Evolutionary conservation across 805 yeast genomes (phyloP).

Genomic region (Hanseniaspora pseudoguilliermondii): DNA sequence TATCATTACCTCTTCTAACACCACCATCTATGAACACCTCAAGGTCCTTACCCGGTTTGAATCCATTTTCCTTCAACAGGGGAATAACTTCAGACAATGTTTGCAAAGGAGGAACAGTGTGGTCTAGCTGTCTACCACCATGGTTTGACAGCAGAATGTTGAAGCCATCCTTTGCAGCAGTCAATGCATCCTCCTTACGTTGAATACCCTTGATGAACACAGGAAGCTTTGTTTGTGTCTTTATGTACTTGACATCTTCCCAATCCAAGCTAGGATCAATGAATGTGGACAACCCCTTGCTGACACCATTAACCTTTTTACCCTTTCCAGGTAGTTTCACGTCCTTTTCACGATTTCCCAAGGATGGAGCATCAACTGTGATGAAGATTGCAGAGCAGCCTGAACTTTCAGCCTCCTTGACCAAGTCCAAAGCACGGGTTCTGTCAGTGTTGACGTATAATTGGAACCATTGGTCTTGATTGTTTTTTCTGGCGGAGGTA

Average conservation of each 20-base stretch:
- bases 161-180: conserved; percentile 58
- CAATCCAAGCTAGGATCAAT: conserved; percentile 59
- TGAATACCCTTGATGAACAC: conserved; percentile 75
- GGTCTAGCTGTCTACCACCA: conserved; percentile 83
- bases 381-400: conserved; percentile 75
- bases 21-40: conserved; percentile 60
- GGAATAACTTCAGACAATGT: conserved; percentile 60
- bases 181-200: conserved; percentile 61
- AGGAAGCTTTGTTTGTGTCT: conserved; percentile 47
- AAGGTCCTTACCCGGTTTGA: conserved; percentile 35
- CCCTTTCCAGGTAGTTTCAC: conserved; percentile 46
- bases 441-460: conserved; percentile 72
- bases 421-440: conserved; percentile 43
- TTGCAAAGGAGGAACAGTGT: conserved; percentile 64
- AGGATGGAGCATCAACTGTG: conserved; percentile 86
- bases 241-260: conserved; percentile 50
- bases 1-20: conserved; percentile 54
- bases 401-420: conserved; percentile 57
- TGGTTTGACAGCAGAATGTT: conserved; percentile 75
- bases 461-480: conserved; percentile 79
- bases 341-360: conserved; percentile 86
- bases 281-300: conserved; percentile 73
- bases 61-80: conserved; percentile 33
- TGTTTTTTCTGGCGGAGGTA: conserved; percentile 48
- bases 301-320: conserved; percentile 68